Base-by-base conservation (phyloP, 2,329 filamentous ascomycete genomes). In the Colletotrichum falcatum region DNA sequence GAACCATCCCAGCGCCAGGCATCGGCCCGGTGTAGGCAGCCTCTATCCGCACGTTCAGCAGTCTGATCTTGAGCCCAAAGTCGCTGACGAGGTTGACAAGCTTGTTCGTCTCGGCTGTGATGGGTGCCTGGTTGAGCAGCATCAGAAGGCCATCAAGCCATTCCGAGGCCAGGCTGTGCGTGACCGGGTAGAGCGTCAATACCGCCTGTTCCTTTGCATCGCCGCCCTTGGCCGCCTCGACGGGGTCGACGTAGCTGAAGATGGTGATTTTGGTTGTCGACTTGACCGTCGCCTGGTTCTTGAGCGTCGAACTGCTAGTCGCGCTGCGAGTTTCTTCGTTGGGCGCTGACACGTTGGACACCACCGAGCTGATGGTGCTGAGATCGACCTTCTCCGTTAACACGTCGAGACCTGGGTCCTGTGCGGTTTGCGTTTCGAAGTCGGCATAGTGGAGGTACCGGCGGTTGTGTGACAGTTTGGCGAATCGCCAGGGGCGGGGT, bases 101-200 rank as follows among this genome's bases (percentile, higher is more conserved):
- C 80, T 96, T 97, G 78, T 92, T 95, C 44, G 96, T 98, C 82
- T 98, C 95, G 3, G 94, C 90, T n/a, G 96, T 99, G 78, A 99
- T 98, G 26, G 96, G 96, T 70, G 95, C 90, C 81, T 99, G 96
- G 78, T 97, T 94, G 30, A 99, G 87, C 65, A 99, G 86, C 94
- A 99, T 97, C 66, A 98, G 86, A 73, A 99, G 83, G 1, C 96
- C 96, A 79, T 99, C 96, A 6, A 99, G 87, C 96, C 96, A 99
- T 81, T 99, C 96, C 0, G 94, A 97, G 12, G 96, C 96, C 58
- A 96, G 84, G 73, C 90, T 93, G 78, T 96, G 92, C 69, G 90
- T 93, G 70, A 90, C 84, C 7, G 95, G 95, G 79, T 94, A 91
- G 62, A 99, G 86, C n/a, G 91, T 93, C 64, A 99, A 85, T 28